phyloP scores from a whole-genome alignment of 345 rosid genomes.

The Ceriops decandra region DNA sequence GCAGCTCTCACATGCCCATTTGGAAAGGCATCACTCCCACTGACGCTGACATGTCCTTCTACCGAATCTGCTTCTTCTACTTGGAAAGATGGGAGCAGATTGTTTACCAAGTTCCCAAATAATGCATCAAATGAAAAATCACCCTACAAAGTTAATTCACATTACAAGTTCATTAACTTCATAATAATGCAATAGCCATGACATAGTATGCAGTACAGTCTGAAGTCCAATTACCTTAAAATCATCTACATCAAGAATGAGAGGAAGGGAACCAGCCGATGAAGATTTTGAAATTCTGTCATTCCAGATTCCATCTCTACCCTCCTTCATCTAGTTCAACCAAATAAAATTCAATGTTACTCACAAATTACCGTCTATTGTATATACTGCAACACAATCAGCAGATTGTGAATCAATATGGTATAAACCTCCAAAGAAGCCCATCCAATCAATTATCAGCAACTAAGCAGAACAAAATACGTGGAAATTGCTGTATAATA shows the following conservation, averaged over 20 bases:
- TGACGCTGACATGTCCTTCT: slow-evolving; percentile 56
- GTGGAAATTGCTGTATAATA: background rate
- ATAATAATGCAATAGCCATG: background rate
- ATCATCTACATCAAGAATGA: slow-evolving; percentile 85
- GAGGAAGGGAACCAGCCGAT: slow-evolving; percentile 54
- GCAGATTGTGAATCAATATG: background rate
- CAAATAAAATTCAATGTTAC: background rate
- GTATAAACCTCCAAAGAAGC: background rate
- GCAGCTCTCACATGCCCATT: slow-evolving; percentile 66
- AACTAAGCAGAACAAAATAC: background rate
- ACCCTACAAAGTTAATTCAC: slow-evolving; percentile 48
- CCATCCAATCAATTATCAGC: background rate
- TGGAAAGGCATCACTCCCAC: slow-evolving; percentile 55
- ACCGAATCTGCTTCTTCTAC: slow-evolving; percentile 72
- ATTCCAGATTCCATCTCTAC: slow-evolving; percentile 44
- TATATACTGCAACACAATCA: background rate
- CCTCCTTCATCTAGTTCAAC: slow-evolving; percentile 56
- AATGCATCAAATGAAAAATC: slow-evolving; percentile 95
- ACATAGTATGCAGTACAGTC: background rate
- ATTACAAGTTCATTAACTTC: background rate
- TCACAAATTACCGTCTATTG: background rate
- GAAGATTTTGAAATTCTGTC: slow-evolving; percentile 49
- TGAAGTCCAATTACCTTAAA: slow-evolving; percentile 61
- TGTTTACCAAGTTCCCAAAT: slow-evolving; percentile 86
- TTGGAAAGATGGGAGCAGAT: slow-evolving; percentile 73